These are phyloP conservation scores for Dendrostoma leiphaemia DNA, from an alignment of 2,329 filamentous ascomycete genomes.

Conservation along the genomic window DNA sequence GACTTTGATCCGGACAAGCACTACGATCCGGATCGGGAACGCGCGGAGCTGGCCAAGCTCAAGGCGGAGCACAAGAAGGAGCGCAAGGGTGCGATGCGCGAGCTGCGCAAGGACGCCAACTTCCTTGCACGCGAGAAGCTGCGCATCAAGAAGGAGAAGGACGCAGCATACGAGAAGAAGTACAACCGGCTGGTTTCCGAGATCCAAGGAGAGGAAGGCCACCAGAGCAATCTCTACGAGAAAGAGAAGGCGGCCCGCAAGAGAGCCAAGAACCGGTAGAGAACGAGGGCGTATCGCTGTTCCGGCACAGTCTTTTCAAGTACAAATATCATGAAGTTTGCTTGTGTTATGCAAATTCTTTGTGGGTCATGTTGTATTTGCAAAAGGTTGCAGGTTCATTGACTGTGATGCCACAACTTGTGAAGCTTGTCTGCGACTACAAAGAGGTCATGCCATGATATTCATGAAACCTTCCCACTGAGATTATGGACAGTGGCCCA, in stretches of 20 bases:
- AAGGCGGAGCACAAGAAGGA: conserved; percentile 92
- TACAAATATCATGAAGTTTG: neutral
- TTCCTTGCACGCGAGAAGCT: conserved; percentile 92
- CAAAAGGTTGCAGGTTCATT: no score
- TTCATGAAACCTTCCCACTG: no score
- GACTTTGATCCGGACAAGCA: conserved; percentile 91
- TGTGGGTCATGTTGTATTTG: neutral
- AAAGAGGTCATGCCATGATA: no score
- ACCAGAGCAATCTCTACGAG: conserved; percentile 85
- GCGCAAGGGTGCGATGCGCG: conserved; percentile 89
- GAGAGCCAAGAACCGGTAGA: conserved; percentile 45
- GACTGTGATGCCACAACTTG: no score
- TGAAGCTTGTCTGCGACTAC: no score
- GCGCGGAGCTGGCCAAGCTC: conserved; percentile 80
- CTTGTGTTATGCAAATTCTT: neutral
- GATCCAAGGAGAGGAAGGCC: conserved; percentile 92
- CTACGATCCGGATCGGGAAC: conserved; percentile 93
- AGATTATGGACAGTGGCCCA: no score
- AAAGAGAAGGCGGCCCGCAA: conserved; percentile 77
- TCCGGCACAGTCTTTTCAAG: neutral
- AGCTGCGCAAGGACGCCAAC: conserved; percentile 90
- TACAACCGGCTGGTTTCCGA: conserved; percentile 88
- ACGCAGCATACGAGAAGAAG: conserved; percentile 94
- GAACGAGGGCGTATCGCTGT: neutral
- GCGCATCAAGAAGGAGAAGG: conserved; percentile 87